Base-by-base conservation (phyloP, 495 filamentous ascomycete species). In the Neurospora sp. region DNA sequence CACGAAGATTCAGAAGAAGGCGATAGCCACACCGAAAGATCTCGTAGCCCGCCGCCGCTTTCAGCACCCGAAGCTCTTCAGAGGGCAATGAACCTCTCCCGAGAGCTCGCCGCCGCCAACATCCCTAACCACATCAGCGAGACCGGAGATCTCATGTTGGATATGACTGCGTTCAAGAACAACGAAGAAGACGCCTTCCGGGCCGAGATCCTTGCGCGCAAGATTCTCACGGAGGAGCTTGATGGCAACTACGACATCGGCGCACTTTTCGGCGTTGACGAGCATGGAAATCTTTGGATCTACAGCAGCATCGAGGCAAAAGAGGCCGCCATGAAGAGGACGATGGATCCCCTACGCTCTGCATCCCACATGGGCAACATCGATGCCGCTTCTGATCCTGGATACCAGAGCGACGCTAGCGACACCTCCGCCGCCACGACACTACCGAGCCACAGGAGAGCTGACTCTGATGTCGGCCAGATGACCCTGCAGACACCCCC, bases 271-370 rank as follows among this genome's bases (percentile, higher is more conserved):
- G 95, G 93, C 9, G 93, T 93, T 35, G 96, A 99, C 78, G 94
- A 96, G 77, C 90, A 95, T 69, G 96, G 96, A 6, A 98, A 99
- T 78, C 85, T 99, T 11, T 98, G 96, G 96, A 98, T 98, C 72
- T 99, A 98, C 82, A 96, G 93, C 80, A 97, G 94, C 76, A 94
- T 97, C 79, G 96, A 98, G 77, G 94, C 96, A 35, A 98, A 98
- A 78, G 92, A 94, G 78, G 86, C 85, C 14, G 87, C 87, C n/a
- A 85, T 84, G 82, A 84, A 88, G 76, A 82, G 80, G 72, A 80
- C 82, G 0, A 82, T 87, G 69, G 78, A 78, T 35, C 79, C 84
- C 8, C 72, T 87, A 39, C 82, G 89, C 5, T 66, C 54, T 66
- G 84, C 84, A 37, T 75, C 82, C 1, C 85, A 86, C 18, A 82